These are phyloP conservation scores for Arthrobotrys sphaeroides DNA, from an alignment of 2,329 filamentous ascomycete species.

Conservation along the genomic window DNA sequence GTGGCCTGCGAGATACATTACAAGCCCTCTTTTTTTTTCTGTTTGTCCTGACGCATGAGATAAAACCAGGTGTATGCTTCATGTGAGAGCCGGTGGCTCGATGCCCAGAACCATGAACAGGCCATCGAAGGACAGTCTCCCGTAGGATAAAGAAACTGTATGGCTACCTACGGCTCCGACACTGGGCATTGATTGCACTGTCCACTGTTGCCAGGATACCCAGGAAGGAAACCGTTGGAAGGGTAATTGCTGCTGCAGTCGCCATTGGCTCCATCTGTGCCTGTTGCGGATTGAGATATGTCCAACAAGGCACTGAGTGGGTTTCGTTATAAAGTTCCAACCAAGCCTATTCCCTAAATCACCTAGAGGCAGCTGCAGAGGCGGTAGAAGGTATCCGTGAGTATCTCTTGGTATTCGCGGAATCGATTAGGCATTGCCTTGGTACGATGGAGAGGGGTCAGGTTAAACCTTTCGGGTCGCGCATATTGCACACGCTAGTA, in stretches of 20 bases:
- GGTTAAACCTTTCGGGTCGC: constrained; percentile 12
- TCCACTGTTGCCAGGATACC: constrained; percentile 28
- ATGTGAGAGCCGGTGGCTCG: neutral
- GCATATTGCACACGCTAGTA: constrained; percentile 13
- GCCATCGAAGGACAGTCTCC: neutral
- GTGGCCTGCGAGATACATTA: constrained; percentile 6
- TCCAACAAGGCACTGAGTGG: constrained; percentile 24
- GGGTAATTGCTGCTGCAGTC: constrained; percentile 22
- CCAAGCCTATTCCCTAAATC: constrained; percentile 31
- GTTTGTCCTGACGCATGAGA: neutral
- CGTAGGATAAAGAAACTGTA: constrained; percentile 3
- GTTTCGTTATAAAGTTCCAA: constrained; percentile 25
- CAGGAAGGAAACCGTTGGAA: constrained; percentile 30
- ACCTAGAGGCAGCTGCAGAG: constrained; percentile 13
- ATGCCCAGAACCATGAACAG: neutral
- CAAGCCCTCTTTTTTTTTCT: neutral
- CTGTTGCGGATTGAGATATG: neutral
- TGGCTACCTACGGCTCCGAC: constrained; percentile 30
- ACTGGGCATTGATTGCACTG: constrained; percentile 4
- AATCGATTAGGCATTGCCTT: neutral
- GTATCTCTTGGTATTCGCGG: constrained; percentile 24
- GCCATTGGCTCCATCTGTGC: constrained; percentile 22
- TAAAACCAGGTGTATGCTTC: neutral
- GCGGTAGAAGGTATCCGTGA: constrained; percentile 16
- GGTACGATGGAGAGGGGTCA: constrained; percentile 18